Evolutionary conservation across 371 early-diverging fungal species (phyloP), one percentile per base, ranked within the genome.

Genomic region (Zopfochytrium polystomum): DNA sequence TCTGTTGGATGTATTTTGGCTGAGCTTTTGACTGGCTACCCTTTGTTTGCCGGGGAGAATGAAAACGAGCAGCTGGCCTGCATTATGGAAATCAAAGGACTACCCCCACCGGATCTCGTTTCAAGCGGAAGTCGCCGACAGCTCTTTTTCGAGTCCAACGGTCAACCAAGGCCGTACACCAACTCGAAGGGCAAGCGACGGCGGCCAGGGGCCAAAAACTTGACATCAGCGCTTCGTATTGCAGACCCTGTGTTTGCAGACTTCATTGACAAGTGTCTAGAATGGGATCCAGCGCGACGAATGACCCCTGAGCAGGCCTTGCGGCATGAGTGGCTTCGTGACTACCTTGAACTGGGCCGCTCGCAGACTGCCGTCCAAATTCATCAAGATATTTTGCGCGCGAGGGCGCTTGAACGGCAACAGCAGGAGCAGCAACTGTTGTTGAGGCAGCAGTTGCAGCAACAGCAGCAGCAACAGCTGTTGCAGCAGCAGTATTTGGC

Each of bases 1-100:
- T 90, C 90, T 58, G 74, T 99, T 45, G 99, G 99, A 5, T 99
- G 99, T 71, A 98, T 99, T 46, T 81, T 98, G 4, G 94, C 90
- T 5, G 99, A 99, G 70, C 81, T 99, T 31, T 67, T 65, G 52
- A 72, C 71, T 46, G 87, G 87, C n/a, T 85, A 90, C 58, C 98
- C 97, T 29, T 70, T 98, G 27, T 97, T 99, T 70, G 96, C 98
- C 6, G 98, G 97, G 9, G 94, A 94, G 69, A 92, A 93, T 66
- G 98, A 99, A 70, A 87, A 87, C 55, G 96, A 99, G 65, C 95
- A 96, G 72, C 72, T 96, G 42, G 79, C 86, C 11, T 92, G 93
- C 75, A 92, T 97, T 48, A 91, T 96, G 88, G 95, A 98, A 72
- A 74, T 93, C 29, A 77, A 88, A 53, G 95, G 95, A 1, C 74